These are phyloP conservation scores for Acaromyces ingoldii DNA, from an alignment of 1,284 basidiomycete species.

Conservation along the genomic window DNA sequence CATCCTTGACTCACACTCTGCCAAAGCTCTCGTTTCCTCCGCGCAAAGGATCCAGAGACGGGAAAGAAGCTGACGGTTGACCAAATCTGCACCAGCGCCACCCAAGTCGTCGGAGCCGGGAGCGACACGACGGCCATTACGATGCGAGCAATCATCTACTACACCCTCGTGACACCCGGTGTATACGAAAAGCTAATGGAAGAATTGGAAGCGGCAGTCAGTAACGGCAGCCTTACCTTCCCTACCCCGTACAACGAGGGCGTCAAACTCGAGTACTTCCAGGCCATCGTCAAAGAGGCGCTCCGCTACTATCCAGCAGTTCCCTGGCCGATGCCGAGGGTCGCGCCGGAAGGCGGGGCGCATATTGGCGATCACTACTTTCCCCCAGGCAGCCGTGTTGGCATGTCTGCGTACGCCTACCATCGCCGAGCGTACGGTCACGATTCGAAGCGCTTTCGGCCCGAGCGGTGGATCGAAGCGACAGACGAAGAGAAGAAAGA, in stretches of 20 bases:
- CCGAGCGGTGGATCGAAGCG: slow-evolving; percentile 44
- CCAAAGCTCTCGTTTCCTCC: neutral
- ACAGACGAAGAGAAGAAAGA: slow-evolving; percentile 14
- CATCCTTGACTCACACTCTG: no score
- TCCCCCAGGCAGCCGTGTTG: slow-evolving; percentile 39
- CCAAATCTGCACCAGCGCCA: neutral
- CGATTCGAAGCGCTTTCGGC: slow-evolving; percentile 31
- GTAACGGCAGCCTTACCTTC: slow-evolving; percentile 20
- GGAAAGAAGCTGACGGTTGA: neutral
- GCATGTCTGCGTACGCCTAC: slow-evolving; percentile 39
- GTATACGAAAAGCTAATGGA: slow-evolving; percentile 28
- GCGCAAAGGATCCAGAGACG: neutral
- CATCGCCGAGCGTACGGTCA: slow-evolving; percentile 34
- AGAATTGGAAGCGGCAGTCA: slow-evolving; percentile 33
- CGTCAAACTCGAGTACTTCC: slow-evolving; percentile 31
- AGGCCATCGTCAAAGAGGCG: slow-evolving; percentile 48
- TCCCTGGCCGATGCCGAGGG: slow-evolving; percentile 41
- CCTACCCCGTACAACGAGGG: slow-evolving; percentile 37
- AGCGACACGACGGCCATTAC: slow-evolving; percentile 43
- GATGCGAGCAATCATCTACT: slow-evolving; percentile 37
- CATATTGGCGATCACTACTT: slow-evolving; percentile 36
- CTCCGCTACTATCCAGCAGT: slow-evolving; percentile 49
- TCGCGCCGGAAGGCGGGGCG: slow-evolving; percentile 34
- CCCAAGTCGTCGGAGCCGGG: slow-evolving; percentile 5
- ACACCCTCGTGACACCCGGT: slow-evolving; percentile 30